Evolutionary conservation across 768 basidiomycete genomes (phyloP).

Genomic region (Boletus rubroflammeus): DNA sequence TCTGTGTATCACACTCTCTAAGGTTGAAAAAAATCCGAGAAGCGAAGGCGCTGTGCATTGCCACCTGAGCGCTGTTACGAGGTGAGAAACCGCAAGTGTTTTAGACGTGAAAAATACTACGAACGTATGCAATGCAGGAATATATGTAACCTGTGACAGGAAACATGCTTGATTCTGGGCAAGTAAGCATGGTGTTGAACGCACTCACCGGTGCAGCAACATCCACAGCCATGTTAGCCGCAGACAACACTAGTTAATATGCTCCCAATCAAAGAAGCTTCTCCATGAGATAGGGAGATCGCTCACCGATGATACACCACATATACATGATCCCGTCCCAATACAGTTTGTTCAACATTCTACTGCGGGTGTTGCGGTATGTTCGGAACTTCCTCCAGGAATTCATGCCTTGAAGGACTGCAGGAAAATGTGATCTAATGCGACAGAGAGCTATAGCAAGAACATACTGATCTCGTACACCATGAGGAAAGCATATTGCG

Average conservation of each 20-base stretch:
- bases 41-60: slow-evolving; percentile 24
- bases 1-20: slow-evolving; percentile 9
- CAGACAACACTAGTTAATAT: slow-evolving; percentile 9
- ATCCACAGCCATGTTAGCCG: slow-evolving; percentile 12
- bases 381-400: slow-evolving; percentile 23
- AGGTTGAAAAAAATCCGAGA: slow-evolving; percentile 31
- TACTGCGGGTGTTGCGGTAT: slow-evolving; percentile 17
- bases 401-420: slow-evolving; percentile 26
- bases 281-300: not conserved
- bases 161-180: not conserved
- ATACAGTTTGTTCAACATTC: slow-evolving; percentile 19
- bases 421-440: not conserved
- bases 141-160: slow-evolving; percentile 9
- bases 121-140: slow-evolving; percentile 22
- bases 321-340: slow-evolving; percentile 29
- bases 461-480: slow-evolving; percentile 23
- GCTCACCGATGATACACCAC: slow-evolving; percentile 21
- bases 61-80: slow-evolving; percentile 26
- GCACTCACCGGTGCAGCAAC: slow-evolving; percentile 20
- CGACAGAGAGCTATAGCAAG: not conserved
- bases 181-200: not conserved
- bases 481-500: slow-evolving; percentile 14
- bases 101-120: slow-evolving; percentile 3
- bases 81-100: slow-evolving; percentile 1
- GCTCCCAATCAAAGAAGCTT: not conserved